Conservation (phyloP, 2,329 filamentous ascomycete species). For the Penicillium sp. region DNA sequence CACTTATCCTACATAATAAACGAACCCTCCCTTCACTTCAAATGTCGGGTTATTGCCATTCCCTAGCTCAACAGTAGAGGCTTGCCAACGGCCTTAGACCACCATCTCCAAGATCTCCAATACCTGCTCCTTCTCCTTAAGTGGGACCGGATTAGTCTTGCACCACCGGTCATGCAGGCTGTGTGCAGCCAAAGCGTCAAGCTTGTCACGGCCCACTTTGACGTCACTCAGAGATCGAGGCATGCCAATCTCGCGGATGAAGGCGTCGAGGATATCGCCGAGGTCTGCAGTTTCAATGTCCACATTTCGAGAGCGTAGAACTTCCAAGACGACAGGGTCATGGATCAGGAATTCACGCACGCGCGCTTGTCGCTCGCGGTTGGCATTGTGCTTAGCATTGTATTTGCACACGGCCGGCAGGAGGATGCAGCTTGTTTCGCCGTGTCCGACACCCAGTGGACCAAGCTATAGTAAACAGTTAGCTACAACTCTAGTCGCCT, state of each 20-base stretch:
- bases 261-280: constrained; percentile 50
- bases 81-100: neutral
- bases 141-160: constrained; percentile 18
- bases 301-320: constrained; percentile 32
- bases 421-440: constrained; percentile 56
- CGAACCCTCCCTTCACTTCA: too few species aligned
- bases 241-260: constrained; percentile 52
- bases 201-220: constrained; percentile 46
- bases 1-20: too few species aligned
- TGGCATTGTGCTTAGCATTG: constrained; percentile 46
- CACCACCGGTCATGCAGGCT: constrained; percentile 23
- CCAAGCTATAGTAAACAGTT: constrained; percentile 36
- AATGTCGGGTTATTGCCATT: too few species aligned
- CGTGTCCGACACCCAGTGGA: constrained; percentile 56
- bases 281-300: constrained; percentile 38
- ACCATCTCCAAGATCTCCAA: constrained; percentile 25
- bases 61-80: too few species aligned
- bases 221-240: constrained; percentile 53
- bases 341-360: constrained; percentile 41
- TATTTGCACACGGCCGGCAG: constrained; percentile 55
- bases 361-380: constrained; percentile 41
- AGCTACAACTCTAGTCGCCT: neutral
- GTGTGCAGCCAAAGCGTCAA: constrained; percentile 45
- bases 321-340: constrained; percentile 33
- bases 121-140: constrained; percentile 20